Conservation (phyloP, 208 protist species). For the Angomonas ambiguus region DNA sequence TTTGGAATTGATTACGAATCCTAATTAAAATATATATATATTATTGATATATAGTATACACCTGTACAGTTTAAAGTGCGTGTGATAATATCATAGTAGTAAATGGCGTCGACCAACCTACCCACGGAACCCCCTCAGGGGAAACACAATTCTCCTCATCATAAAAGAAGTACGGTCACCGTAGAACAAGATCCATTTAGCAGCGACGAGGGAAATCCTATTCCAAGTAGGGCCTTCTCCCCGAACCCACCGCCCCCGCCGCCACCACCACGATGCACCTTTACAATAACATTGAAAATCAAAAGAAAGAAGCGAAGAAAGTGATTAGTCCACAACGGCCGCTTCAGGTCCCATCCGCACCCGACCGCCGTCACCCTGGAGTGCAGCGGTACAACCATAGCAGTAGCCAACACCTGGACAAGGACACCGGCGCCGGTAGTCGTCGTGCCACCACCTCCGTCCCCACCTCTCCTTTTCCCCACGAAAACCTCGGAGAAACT, state of each 20-base stretch:
- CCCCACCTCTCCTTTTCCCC: not conserved
- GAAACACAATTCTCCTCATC: too few species aligned
- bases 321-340: not conserved
- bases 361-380: not conserved
- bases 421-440: too few species aligned
- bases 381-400: not conserved
- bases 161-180: too few species aligned
- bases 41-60: too few species aligned
- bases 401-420: too few species aligned
- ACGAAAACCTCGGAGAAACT: not conserved
- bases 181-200: not conserved
- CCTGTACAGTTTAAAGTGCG: too few species aligned
- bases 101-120: not conserved
- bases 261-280: not conserved
- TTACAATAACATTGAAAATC: not conserved
- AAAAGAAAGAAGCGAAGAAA: not conserved
- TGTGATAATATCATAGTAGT: constrained; percentile 7
- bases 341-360: not conserved
- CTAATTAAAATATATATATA: constrained; percentile 7
- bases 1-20: constrained; percentile 1
- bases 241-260: constrained; percentile 1
- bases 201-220: not conserved
- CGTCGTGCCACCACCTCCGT: not conserved
- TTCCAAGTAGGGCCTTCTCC: not conserved
- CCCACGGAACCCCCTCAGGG: not conserved